Base-by-base conservation (phyloP, 202 grass and related monocot genomes). In the Carex sylvatica region DNA sequence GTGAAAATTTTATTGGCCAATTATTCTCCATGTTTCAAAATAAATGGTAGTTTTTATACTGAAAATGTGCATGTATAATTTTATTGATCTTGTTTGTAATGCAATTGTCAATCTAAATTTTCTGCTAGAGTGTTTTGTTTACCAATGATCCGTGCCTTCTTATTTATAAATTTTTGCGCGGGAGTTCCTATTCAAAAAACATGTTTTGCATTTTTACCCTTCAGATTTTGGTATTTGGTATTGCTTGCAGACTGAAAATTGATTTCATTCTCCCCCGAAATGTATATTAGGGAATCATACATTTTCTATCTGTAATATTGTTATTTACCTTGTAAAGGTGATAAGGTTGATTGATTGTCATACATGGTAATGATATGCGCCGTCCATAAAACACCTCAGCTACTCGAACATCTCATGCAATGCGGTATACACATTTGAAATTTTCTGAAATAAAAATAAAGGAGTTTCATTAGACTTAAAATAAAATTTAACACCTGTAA, bases 131-230 rank as follows among this genome's bases (percentile, higher is more conserved):
- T 76, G 51, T 56, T 76, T 24, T 74, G 5, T 30, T 33, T 36
- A 16, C 15, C 49, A 54, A 56, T 74, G 11, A 33, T 33, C 16
- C 1, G 20, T 0, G n/a, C 1, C 44, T 44, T 68, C 12, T 18
- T 76, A 55, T 31, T 28, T 46, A 46, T 70, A 20, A 36, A 44
- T 10, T 70, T 68, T 74, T 3, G 12, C 0, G 12, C 4, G 6
- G 71, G 47, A 74, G 30, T 30, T 74, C 6, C 22, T 74, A 28
- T 76, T 76, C 2, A n/a, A 35, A 76, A 10, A 58, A 12, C 28
- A 76, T 76, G 12, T 33, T 76, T 74, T 55, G 47, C 15, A 76
- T 76, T 56, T 31, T 28, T 26, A 59, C 16, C 74, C 10, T 78
- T 77, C 1, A 60, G 54, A 30, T 35, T 78, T 78, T 60, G 18